Evolutionary conservation across 176 grass and related monocot species (phyloP).

Genomic region (Tillandsia fasciculata): DNA sequence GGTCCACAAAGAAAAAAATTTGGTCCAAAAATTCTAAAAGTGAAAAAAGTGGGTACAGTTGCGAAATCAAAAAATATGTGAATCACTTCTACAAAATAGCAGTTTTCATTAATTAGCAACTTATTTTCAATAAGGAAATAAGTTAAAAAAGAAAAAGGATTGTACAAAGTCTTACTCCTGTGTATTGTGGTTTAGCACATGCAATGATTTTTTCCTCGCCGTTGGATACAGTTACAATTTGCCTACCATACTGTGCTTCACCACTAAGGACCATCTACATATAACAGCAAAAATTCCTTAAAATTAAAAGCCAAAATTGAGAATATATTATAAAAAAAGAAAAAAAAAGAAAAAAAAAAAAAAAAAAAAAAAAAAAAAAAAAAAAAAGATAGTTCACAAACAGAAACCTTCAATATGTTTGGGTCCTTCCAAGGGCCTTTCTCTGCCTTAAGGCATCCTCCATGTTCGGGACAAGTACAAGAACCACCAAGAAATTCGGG

Average conservation of each 20-base stretch:
- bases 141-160: background rate
- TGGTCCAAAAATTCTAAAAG: too few species aligned
- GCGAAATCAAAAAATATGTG: background rate
- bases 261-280: conserved; percentile 85
- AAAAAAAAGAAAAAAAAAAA: background rate
- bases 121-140: too few species aligned
- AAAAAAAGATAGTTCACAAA: background rate
- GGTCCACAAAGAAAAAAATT: too few species aligned
- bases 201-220: conserved; percentile 69
- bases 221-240: conserved; percentile 80
- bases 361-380: background rate
- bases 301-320: background rate
- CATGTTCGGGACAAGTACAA: conserved; percentile 77
- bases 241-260: conserved; percentile 64
- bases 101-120: too few species aligned
- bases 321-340: background rate
- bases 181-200: conserved; percentile 51
- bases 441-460: conserved; percentile 80
- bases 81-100: too few species aligned
- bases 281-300: conserved; percentile 12
- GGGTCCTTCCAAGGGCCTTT: conserved; percentile 96
- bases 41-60: background rate
- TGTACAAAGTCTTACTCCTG: conserved; percentile 19
- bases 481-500: conserved; percentile 83
- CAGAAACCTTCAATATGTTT: conserved; percentile 61